Evolutionary conservation across 441 rosid genomes (phyloP), one percentile per base, ranked within the genome.

Genomic region (Populus tomentosa): DNA sequence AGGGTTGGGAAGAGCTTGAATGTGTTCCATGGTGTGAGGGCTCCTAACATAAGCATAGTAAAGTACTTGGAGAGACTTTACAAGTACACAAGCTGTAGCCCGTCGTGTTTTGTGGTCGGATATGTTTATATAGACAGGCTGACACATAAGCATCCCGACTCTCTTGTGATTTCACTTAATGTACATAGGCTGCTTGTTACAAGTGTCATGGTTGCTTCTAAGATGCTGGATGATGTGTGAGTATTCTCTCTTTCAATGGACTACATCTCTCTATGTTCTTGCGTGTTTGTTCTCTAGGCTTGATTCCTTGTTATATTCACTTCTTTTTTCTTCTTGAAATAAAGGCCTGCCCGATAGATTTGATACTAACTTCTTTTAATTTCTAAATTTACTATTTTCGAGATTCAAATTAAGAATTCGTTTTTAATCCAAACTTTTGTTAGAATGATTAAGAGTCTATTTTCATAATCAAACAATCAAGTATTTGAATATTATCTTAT

Each of bases 11-110:
- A 86, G 78, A 87, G 90, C 74, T 83, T 94, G 82, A 81, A 88
- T 23, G 87, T 85, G n/a, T 92, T 94, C 82, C 91, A 89, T 38
- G 97, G 97, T 10, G 88, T 87, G 67, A 86, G 94, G 74, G 89
- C 95, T 10, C 95, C 98, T 0, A 84, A 59, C 64, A 91, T 95
- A 84, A 90, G 91, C 90, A 84, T 95, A 70, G 78, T 85, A 0
- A 93, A 90, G 75, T 95, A 95, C 85, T 70, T 95, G 84, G 97
- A 90, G 84, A 88, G 98, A 88, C 88, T 95, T 40, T 93, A 84
- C 78, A 95, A 89, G 88, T 90, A 90, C 88, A 89, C 97, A 1
- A 87, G 84, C 24, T 91, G 98, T 70, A 94, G 95, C 84, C 97
- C 97, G 0, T 81, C 98, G 7, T 95, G 98, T 74, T 91, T 94